A percentile compares a stretch with the other conserved stretches of the same genome.
These are phyloP conservation scores for Arthrobotrys iridis DNA, from an alignment of 2,329 filamentous ascomycete genomes.

Conservation along the genomic window DNA sequence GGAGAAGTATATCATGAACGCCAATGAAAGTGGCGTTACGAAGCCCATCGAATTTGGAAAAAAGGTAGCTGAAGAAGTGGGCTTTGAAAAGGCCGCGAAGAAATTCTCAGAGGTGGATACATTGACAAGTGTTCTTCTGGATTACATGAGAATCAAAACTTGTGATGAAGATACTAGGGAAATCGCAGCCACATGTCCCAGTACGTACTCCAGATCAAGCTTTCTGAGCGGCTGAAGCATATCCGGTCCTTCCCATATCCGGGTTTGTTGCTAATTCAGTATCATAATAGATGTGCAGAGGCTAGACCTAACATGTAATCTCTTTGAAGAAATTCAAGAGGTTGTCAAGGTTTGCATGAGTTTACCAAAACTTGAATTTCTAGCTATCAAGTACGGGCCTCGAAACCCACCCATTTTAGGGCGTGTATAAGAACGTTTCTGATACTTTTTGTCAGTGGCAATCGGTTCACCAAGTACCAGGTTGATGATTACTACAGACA, in stretches of 20 bases:
- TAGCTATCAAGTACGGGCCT: conserved; percentile 75
- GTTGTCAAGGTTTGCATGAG: conserved; percentile 77
- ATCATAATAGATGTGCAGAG: conserved; percentile 71
- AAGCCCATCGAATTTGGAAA: conserved; percentile 75
- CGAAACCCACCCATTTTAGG: background rate
- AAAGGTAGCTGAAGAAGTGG: conserved; percentile 91
- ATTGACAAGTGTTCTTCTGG: conserved; percentile 81
- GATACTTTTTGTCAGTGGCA: conserved; percentile 31
- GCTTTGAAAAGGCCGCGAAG: conserved; percentile 89
- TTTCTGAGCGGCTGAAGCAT: background rate
- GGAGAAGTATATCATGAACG: conserved; percentile 77
- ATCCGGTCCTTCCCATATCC: background rate
- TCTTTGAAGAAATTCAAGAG: conserved; percentile 75
- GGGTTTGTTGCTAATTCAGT: conserved; percentile 55
- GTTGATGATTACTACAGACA: conserved; percentile 27
- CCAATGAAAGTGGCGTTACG: conserved; percentile 59
- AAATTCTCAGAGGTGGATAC: conserved; percentile 81
- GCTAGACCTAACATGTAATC: conserved; percentile 84
- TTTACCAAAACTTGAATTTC: conserved; percentile 71
- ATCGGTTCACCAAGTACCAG: conserved; percentile 28
- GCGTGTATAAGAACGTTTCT: background rate
- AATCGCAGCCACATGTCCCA: conserved; percentile 69
- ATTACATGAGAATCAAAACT: conserved; percentile 73
- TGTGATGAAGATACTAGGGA: conserved; percentile 59
- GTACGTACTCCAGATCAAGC: conserved; percentile 39